Base-by-base conservation (phyloP, 1,139 yeast genomes). In the Suhomyces chickasaworum region DNA sequence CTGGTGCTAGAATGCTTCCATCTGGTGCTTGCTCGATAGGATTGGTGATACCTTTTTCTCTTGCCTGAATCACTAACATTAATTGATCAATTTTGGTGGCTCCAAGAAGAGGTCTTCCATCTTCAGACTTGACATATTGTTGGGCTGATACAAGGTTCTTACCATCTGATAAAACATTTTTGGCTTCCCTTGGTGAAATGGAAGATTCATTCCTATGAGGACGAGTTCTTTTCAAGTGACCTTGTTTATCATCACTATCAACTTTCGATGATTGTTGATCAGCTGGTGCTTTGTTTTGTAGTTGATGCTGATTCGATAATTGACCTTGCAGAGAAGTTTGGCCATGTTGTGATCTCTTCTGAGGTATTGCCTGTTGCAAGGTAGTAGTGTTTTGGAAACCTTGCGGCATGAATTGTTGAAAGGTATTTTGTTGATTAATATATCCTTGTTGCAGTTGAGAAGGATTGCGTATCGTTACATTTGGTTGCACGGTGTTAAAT, bases 71-170 rank as follows among this genome's bases (percentile, higher is more conserved):
- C 31, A 89, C 88, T 48, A 90, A 73, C 96, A 90, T 89, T 59
- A 90, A 70, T 58, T 86, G 95, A 64, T 90, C 97, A 36, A 90
- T 89, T 60, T 86, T 86, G 0, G 97, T 89, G 2, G 93, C 90
- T 0, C 96, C 97, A 13, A 89, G 66, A 29, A 84, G 69, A 4
- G 91, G 91, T 41, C 85, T 70, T 1, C 83, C 84, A 58, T 81
- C 84, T 39, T 80, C 86, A 3, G 71, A 64, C 45, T 69, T 71
- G 17, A 71, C 71, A 35, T 72, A 65, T 45, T 75, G 80, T 50
- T 75, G 79, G 0, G 75, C 77, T 4, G 80, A 71, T 17, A 76
- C 72, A 39, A 75, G 58, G 39, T 59, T 58, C n/a, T 41, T 44
- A 13, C 38, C 41, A 17, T 30, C 30, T 37, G 41, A 10, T 13